Conservation (phyloP, 164 flowering plant genomes). For the Aristolochia californica region DNA sequence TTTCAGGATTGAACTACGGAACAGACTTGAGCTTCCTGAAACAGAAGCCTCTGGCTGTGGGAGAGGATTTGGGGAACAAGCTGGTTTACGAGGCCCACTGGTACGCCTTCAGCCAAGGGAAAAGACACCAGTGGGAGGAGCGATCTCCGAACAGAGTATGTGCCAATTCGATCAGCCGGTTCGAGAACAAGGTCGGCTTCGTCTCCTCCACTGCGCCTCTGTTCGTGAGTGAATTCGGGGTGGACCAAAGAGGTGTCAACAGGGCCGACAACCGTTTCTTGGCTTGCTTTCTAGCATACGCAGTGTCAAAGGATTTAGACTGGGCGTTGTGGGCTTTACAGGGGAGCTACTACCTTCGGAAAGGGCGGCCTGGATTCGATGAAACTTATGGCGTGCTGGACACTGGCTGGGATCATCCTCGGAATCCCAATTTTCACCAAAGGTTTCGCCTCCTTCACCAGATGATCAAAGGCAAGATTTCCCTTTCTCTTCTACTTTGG, state of each 20-base stretch:
- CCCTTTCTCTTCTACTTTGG: neutral
- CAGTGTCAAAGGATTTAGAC: conserved; percentile 32
- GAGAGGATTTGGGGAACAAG: conserved; percentile 17
- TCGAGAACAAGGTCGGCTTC: conserved; percentile 17
- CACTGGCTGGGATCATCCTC: conserved; percentile 21
- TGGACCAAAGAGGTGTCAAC: conserved; percentile 26
- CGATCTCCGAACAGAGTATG: conserved; percentile 17
- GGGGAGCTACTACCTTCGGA: conserved; percentile 38
- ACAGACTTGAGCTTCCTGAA: conserved; percentile 25
- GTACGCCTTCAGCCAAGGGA: conserved; percentile 24
- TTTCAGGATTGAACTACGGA: conserved; percentile 35
- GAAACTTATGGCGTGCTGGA: conserved; percentile 35
- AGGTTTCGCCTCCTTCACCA: conserved; percentile 20
- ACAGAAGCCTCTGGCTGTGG: conserved; percentile 9
- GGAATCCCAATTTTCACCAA: conserved; percentile 20
- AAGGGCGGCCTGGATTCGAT: conserved; percentile 16
- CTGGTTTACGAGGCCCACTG: conserved; percentile 44
- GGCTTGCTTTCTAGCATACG: conserved; percentile 27
- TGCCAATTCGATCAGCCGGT: neutral
- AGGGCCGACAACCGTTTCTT: conserved; percentile 30
- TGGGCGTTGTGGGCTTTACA: conserved; percentile 49
- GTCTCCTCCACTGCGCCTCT: conserved; percentile 26
- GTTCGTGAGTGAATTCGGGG: conserved; percentile 49
- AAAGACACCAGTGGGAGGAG: conserved; percentile 15
- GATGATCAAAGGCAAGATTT: conserved; percentile 24